These are phyloP conservation scores for Vanrija pseudolonga DNA, from an alignment of 1,284 basidiomycete genomes.

Conservation along the genomic window DNA sequence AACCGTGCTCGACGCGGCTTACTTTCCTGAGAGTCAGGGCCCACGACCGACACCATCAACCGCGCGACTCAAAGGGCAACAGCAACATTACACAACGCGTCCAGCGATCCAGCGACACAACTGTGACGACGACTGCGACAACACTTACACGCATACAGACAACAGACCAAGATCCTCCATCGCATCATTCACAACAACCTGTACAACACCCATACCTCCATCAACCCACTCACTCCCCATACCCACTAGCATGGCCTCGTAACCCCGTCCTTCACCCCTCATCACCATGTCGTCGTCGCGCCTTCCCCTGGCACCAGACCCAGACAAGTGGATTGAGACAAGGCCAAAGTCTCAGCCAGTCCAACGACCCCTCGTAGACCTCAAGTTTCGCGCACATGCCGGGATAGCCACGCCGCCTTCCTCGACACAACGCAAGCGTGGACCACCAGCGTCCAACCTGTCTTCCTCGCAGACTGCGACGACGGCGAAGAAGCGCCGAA, in stretches of 20 bases:
- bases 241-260: conserved; percentile 10
- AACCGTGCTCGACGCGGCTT: too few species aligned
- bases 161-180: too few species aligned
- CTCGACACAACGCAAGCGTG: conserved; percentile 9
- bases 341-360: conserved; percentile 1
- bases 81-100: too few species aligned
- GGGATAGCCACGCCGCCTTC: conserved; percentile 26
- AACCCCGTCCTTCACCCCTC: too few species aligned
- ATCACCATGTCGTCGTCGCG: conserved; percentile 14
- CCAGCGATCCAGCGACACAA: too few species aligned
- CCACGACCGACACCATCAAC: too few species aligned
- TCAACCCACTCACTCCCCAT: background rate
- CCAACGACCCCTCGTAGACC: conserved; percentile 14
- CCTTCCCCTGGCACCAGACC: conserved; percentile 23
- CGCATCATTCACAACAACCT: too few species aligned
- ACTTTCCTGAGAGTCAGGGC: too few species aligned
- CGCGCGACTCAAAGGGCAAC: too few species aligned
- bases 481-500: background rate
- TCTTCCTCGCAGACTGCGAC: background rate
- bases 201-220: too few species aligned
- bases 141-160: too few species aligned
- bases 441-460: background rate
- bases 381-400: conserved; percentile 9
- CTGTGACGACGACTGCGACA: too few species aligned
- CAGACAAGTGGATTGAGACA: conserved; percentile 31